phyloP scores from a whole-genome alignment of 768 basidiomycete species.

The Tephrocybe sp. region DNA sequence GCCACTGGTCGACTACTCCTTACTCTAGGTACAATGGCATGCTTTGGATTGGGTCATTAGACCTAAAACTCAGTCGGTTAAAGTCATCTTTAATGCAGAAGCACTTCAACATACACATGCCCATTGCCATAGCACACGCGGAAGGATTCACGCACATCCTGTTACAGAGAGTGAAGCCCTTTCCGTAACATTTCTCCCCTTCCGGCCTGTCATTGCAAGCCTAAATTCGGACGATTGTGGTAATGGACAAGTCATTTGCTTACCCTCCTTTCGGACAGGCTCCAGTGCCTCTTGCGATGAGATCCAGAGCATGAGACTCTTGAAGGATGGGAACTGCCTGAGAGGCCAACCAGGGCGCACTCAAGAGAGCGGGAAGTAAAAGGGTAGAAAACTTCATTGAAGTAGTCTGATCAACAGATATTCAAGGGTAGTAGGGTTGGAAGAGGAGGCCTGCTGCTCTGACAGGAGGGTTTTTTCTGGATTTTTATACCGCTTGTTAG shows the following conservation, averaged over 20 bases:
- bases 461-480: background rate
- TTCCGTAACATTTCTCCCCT: slow-evolving; percentile 8
- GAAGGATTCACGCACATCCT: slow-evolving; percentile 7
- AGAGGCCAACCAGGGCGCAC: background rate
- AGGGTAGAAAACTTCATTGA: background rate
- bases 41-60: slow-evolving; percentile 4
- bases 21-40: background rate
- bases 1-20: too few relatives aligned
- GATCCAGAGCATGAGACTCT: background rate
- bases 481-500: background rate
- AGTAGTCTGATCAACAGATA: slow-evolving; percentile 1
- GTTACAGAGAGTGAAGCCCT: slow-evolving; percentile 6
- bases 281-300: slow-evolving; percentile 5
- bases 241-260: background rate
- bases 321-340: slow-evolving; percentile 2
- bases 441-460: background rate
- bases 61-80: too few relatives aligned
- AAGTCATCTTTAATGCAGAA: too few relatives aligned
- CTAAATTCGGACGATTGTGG: background rate
- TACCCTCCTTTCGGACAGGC: slow-evolving; percentile 6
- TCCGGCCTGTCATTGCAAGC: background rate
- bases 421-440: background rate
- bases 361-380: background rate
- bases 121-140: slow-evolving; percentile 6
- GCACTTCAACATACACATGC: slow-evolving; percentile 7